These are phyloP conservation scores for Stylosanthes scabra DNA, from an alignment of 331 rosid genomes.

Conservation along the genomic window DNA sequence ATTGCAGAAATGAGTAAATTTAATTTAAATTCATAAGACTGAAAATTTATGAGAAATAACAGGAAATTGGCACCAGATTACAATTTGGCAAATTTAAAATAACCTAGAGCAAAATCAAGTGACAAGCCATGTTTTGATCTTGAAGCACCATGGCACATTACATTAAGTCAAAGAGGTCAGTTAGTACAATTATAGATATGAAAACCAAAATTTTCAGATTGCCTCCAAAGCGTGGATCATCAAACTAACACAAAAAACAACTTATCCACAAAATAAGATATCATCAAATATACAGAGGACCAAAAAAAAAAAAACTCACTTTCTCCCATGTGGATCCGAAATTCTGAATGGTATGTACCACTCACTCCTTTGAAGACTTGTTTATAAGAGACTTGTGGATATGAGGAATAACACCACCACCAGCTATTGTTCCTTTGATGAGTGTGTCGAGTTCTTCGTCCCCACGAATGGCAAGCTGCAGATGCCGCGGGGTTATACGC, in stretches of 20 bases:
- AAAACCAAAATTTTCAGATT: neutral
- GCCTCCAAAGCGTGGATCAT: constrained; percentile 19
- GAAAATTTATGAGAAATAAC: neutral
- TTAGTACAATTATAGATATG: constrained; percentile 15
- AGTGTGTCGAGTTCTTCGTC: constrained; percentile 56
- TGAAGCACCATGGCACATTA: constrained; percentile 26
- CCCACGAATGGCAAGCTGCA: constrained; percentile 53
- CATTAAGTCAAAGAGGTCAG: constrained; percentile 18
- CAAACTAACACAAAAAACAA: constrained; percentile 19
- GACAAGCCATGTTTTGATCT: neutral
- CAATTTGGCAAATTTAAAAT: constrained; percentile 2
- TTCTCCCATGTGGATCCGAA: constrained; percentile 5
- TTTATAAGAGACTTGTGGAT: constrained; percentile 56
- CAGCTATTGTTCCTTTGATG: constrained; percentile 52
- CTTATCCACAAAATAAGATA: constrained; percentile 37
- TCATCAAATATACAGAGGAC: constrained; percentile 32
- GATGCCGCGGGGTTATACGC: constrained; percentile 53
- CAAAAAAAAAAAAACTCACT: neutral
- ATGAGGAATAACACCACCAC: constrained; percentile 59
- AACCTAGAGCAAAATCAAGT: neutral
- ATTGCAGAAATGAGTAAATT: no score
- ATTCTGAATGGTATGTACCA: neutral
- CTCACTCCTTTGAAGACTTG: constrained; percentile 54
- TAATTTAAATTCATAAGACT: no score
- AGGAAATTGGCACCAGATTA: neutral